phyloP scores from a whole-genome alignment of 345 rosid species.

The Atalantia buxifolia region DNA sequence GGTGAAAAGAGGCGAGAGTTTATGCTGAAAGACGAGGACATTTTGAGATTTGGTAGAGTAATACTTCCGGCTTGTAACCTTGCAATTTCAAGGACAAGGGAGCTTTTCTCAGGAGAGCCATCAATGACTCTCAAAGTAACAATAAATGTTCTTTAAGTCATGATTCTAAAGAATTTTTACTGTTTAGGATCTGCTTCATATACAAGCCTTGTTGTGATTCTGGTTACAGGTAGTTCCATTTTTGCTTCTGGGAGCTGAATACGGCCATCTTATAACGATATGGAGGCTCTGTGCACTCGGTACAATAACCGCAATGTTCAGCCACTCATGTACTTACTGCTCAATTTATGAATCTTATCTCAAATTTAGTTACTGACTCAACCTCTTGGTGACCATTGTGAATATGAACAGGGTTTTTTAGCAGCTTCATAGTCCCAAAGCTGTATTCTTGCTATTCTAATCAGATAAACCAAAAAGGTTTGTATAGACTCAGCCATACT shows the following conservation, averaged over 20 bases:
- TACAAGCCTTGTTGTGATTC: conserved; percentile 1
- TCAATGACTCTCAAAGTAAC: conserved; percentile 86
- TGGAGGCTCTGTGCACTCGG: conserved; percentile 78
- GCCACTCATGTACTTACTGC: background rate
- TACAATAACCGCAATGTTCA: conserved; percentile 19
- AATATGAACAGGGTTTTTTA: conserved; percentile 63
- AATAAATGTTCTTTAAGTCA: background rate
- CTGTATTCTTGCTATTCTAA: conserved; percentile 55
- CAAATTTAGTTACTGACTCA: conserved; percentile 3
- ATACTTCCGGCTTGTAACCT: conserved; percentile 78
- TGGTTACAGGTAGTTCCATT: conserved; percentile 71
- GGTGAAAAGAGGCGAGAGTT: conserved; percentile 38
- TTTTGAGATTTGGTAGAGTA: conserved; percentile 53
- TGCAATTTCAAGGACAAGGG: conserved; percentile 54
- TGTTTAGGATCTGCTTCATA: conserved; percentile 8
- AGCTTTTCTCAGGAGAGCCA: conserved; percentile 96
- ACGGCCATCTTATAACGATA: conserved; percentile 72
- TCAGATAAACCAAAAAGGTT: conserved; percentile 66
- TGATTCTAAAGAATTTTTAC: background rate
- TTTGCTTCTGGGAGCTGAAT: conserved; percentile 84
- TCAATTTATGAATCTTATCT: background rate
- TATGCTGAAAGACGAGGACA: conserved; percentile 68
- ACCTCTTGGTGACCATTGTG: conserved; percentile 5
- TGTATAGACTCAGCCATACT: background rate
- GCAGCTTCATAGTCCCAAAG: conserved; percentile 73